Percentiles rank a stretch among this genome's conserved stretches.
Conservation (phyloP, 257 asterid species). For the Leptodermis oblonga region DNA sequence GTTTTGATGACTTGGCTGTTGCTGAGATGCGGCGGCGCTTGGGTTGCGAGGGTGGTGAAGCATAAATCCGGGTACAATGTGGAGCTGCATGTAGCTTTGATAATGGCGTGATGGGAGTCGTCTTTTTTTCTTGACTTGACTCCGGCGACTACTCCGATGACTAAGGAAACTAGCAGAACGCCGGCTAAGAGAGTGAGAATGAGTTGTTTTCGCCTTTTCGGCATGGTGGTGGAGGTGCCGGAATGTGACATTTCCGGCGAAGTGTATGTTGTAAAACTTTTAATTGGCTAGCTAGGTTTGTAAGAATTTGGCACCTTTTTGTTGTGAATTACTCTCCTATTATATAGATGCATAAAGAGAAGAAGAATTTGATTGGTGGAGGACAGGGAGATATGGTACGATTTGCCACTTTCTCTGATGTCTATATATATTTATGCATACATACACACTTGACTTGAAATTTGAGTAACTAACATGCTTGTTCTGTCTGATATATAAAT, state of each 20-base stretch:
- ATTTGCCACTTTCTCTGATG: no score
- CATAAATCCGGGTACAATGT: slow-evolving; percentile 66
- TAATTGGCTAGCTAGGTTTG: no score
- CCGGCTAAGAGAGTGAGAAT: slow-evolving; percentile 16
- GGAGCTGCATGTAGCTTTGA: slow-evolving; percentile 56
- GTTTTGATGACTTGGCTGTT: slow-evolving; percentile 19
- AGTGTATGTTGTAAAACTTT: not conserved
- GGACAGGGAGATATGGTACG: not conserved
- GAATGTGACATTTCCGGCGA: slow-evolving; percentile 17
- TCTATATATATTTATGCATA: no score
- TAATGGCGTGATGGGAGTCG: slow-evolving; percentile 30
- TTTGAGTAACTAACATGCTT: no score
- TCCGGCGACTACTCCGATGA: slow-evolving; percentile 17
- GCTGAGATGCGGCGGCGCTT: slow-evolving; percentile 11
- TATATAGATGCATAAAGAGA: not conserved
- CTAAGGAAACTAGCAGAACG: slow-evolving; percentile 6
- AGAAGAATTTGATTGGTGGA: no score
- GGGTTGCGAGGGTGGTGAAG: slow-evolving; percentile 37
- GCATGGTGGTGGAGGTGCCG: slow-evolving; percentile 11
- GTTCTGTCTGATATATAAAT: no score
- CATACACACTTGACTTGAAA: no score
- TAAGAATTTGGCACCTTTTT: not conserved
- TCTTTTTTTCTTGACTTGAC: not conserved
- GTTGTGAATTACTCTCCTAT: not conserved
- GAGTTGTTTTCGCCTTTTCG: slow-evolving; percentile 9